Base-by-base conservation (phyloP, 2,329 filamentous ascomycete species). In the Parasarocladium wereldwijsianum region DNA sequence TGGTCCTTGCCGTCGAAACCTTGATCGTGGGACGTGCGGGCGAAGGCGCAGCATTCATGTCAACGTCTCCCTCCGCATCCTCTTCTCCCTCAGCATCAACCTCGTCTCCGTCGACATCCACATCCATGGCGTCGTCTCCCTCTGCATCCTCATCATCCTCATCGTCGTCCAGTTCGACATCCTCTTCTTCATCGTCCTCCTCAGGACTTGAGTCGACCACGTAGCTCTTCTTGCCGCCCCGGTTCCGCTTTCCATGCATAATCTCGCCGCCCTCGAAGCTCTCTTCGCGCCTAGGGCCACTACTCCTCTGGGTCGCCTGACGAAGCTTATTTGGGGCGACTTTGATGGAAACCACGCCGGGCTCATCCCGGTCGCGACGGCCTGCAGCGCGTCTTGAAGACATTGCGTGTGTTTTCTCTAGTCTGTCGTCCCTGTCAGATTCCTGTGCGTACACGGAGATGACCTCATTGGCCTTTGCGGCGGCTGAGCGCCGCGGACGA, bases 151-250 rank as follows among this genome's bases (percentile, higher is more conserved):
- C 48, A 3, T 54, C 57, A 3, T 55, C 55, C 17, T 54, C 55
- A 12, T 52, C 47, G 12, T 52, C 47, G 10, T 46, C 43, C 16
- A 51, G 47, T 8, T 46, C 51, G 7, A 55, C 52, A 7, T 55
- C 55, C 7, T 57, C 49, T 1, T 52, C 52, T 11, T 46, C 55
- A 2, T 60, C 59, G 3, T 58, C 57, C 15, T 60, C 58, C n/a
- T 60, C 58, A 21, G 55, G 57, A 32, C 60, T 62, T 21, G 63
- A 67, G 36, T 71, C 67, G 15, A 74, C 63, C 20, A 70, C 64
- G 32, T 73, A 73, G 39, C 60, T 71, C 51, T 71, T 72, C 50
- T 69, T 68, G 12, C 57, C 58, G 5, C 62, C 64, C 7, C 66
- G 60, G 34, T 64, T 68, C 28, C 67, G 57, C 40, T 64, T 66